A percentile compares a stretch with the other conserved stretches of the same genome.
These are phyloP conservation scores for Ramaria sp. DNA, from an alignment of 768 basidiomycete species.

Conservation along the genomic window DNA sequence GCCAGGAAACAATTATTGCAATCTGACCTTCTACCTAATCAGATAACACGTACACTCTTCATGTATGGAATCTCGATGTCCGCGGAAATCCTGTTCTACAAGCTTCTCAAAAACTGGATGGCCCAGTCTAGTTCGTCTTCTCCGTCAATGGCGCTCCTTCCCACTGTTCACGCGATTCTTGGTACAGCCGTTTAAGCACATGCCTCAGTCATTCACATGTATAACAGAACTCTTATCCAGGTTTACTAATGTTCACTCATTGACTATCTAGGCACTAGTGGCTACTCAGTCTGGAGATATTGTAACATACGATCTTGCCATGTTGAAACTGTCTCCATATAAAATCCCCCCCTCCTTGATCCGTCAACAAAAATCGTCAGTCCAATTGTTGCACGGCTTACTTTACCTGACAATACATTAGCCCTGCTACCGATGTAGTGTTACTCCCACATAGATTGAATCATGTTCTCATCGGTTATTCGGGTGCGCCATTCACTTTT, in stretches of 20 bases:
- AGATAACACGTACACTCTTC: neutral
- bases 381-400: neutral
- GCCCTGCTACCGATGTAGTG: neutral
- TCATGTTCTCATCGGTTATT: neutral
- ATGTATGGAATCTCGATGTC: slow-evolving; percentile 1
- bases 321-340: neutral
- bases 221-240: neutral
- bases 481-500: neutral
- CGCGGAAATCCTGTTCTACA: neutral
- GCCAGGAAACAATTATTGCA: neutral
- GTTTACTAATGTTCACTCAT: neutral
- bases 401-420: neutral
- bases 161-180: neutral
- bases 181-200: neutral
- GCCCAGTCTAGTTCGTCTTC: slow-evolving; percentile 1
- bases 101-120: neutral
- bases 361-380: too few relatives aligned
- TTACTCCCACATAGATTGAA: neutral
- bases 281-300: neutral
- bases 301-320: neutral
- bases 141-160: neutral
- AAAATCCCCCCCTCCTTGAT: neutral
- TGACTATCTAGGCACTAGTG: neutral
- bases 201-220: slow-evolving; percentile 1
- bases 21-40: neutral